Evolutionary conservation across 2,329 filamentous ascomycete species (phyloP), one percentile per base, ranked within the genome.

Genomic region (Ascochyta rabiei): DNA sequence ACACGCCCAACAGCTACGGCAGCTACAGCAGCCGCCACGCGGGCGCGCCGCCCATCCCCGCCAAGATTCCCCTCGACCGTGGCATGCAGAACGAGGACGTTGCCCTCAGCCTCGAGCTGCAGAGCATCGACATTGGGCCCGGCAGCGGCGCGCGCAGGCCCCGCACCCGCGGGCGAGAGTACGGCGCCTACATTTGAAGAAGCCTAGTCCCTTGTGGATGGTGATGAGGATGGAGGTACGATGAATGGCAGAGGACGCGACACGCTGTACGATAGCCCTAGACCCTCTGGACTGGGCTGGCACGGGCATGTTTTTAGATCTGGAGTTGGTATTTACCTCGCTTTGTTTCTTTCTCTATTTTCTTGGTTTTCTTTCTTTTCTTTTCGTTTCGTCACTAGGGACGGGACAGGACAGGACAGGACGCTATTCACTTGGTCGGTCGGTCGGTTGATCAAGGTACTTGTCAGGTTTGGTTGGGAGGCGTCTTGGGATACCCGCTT

Each of bases 41-140:
- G 4, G 76, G 72, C 16, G 79, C 77, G 0, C 88, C 88, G 12
- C 84, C 86, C 0, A 82, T 90, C 43, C 88, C 89, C 3, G 86
- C 87, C n/a, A 91, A 91, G 75, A 78, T 90, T 8, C 87, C 88
- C 1, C 72, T 89, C 19, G 69, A 64, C 6, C 42, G 56, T 34
- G 57, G 59, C 1, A 41, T 59, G 28, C 49, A 53, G 46, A 75
- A 71, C 15, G 73, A 75, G 23, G 81, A 81, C 52, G 80, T 81
- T 73, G 84, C 87, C 18, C 75, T 93, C 47, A 83, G 89, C 74
- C 81, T 90, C 59, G 89, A 93, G 75, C 83, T 93, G 80, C 86
- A 74, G 57, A 76, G 71, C 60, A 79, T 80, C 57, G 78, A 81
- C 57, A 75, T 81, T 57, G 77, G 79, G 12, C 64, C 69, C 23